Conservation (phyloP, 345 rosid genomes). For the Ricinus communis region DNA sequence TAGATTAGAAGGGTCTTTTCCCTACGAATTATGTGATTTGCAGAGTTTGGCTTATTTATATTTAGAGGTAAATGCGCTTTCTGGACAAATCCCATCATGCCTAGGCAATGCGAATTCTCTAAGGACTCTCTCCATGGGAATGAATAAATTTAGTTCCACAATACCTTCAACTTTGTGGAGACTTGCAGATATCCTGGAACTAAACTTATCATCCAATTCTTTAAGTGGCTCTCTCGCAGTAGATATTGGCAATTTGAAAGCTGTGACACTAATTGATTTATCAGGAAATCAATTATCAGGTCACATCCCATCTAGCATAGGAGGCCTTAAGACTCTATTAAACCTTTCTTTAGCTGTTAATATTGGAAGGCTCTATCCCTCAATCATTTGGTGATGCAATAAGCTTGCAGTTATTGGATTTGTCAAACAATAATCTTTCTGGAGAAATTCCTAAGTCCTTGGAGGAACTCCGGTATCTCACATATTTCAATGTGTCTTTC, state of each 20-base stretch:
- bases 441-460: constrained; percentile 12
- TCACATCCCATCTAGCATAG: neutral
- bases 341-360: constrained; percentile 14
- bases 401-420: neutral
- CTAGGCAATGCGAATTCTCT: neutral
- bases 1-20: neutral
- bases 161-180: constrained; percentile 9
- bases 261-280: neutral
- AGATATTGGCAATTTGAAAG: neutral
- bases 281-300: constrained; percentile 25
- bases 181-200: neutral
- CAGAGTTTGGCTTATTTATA: neutral
- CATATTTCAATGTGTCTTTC: constrained; percentile 4
- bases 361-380: constrained; percentile 6
- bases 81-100: neutral
- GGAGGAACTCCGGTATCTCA: neutral
- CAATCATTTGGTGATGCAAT: constrained; percentile 10
- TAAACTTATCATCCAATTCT: constrained; percentile 1
- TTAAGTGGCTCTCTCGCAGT: constrained; percentile 2
- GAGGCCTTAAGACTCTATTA: neutral
- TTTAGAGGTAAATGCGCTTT: neutral
- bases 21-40: neutral
- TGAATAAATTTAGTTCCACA: neutral
- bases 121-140: neutral
- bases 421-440: constrained; percentile 10